Evolutionary conservation across 176 grass and related monocot species (phyloP).

Genomic region (Thinopyrum elongatum): DNA sequence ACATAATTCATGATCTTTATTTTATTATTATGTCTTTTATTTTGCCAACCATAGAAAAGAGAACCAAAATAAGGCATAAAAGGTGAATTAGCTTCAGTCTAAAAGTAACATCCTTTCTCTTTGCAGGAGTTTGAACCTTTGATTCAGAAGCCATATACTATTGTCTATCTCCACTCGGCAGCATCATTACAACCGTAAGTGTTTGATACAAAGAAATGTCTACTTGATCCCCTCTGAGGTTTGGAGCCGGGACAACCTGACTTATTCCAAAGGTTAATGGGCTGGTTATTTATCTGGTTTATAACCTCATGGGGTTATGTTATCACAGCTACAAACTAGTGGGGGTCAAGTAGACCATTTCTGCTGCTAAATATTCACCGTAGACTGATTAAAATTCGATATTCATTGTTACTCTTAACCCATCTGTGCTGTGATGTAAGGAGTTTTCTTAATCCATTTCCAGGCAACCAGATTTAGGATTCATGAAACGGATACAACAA

Average conservation of each 20-base stretch:
- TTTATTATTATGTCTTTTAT: not conserved
- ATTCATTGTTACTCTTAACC: not conserved
- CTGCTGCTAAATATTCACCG: not conserved
- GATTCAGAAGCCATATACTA: slow-evolving; percentile 95
- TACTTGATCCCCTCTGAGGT: not conserved
- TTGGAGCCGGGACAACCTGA: not conserved
- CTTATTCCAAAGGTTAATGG: not conserved
- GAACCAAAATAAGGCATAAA: not conserved
- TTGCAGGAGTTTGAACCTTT: slow-evolving; percentile 95
- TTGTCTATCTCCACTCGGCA: slow-evolving; percentile 94
- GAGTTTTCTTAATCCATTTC: slow-evolving; percentile 27
- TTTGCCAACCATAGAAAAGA: not conserved
- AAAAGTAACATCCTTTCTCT: slow-evolving; percentile 8
- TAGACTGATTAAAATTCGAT: not conserved
- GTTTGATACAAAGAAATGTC: not conserved
- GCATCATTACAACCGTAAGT: slow-evolving; percentile 93
- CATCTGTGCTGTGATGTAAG: not conserved
- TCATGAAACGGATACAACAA: slow-evolving; percentile 90
- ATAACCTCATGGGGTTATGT: not conserved
- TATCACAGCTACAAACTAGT: not conserved
- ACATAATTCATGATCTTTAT: not conserved
- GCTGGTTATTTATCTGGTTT: not conserved
- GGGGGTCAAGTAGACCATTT: not conserved
- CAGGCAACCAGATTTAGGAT: slow-evolving; percentile 98
- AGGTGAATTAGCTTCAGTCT: not conserved